Evolutionary conservation across 1,139 yeast species (phyloP).

Genomic region (Blastobotrys malaysiensis): DNA sequence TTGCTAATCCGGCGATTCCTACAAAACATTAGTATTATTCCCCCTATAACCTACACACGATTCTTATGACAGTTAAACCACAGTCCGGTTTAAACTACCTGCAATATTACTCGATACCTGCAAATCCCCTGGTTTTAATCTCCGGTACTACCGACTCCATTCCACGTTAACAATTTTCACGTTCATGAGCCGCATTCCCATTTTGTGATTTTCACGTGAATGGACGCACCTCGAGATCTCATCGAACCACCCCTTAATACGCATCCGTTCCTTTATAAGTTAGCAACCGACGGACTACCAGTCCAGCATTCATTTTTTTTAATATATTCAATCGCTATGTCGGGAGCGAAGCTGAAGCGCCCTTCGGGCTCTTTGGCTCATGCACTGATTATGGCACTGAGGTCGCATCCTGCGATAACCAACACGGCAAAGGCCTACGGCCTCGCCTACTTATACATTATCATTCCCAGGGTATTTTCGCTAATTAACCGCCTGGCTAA

Average conservation of each 20-base stretch:
- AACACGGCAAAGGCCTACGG: conserved; percentile 32
- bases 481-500: conserved; percentile 23
- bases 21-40: too few relatives aligned
- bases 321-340: too few relatives aligned
- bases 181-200: background rate
- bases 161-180: background rate
- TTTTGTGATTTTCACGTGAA: background rate
- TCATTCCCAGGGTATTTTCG: conserved; percentile 34
- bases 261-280: background rate
- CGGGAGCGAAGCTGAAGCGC: background rate
- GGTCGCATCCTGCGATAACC: conserved; percentile 7
- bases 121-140: too few relatives aligned
- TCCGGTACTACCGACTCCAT: too few relatives aligned
- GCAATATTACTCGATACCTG: too few relatives aligned
- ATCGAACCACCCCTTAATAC: background rate
- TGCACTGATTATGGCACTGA: background rate
- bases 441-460: conserved; percentile 38
- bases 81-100: too few relatives aligned
- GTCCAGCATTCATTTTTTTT: background rate
- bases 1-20: too few relatives aligned
- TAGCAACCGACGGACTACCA: background rate
- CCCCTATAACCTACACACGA: too few relatives aligned
- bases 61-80: too few relatives aligned
- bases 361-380: background rate
- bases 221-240: background rate